Evolutionary conservation across 345 rosid species (phyloP), one percentile per base, ranked within the genome.

Genomic region (Acer saccharum): DNA sequence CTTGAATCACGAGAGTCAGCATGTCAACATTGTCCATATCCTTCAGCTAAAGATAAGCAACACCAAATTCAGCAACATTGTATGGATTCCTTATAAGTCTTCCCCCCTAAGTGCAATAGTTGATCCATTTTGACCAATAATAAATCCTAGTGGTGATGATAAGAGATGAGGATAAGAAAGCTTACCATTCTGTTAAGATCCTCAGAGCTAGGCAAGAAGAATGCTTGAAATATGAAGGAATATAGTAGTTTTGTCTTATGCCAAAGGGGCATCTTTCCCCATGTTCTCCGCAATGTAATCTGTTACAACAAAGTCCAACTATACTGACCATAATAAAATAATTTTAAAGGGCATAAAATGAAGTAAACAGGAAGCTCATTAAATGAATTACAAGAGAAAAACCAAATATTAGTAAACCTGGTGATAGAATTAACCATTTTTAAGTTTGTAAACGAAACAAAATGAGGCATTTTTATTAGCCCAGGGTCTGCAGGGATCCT

Each of bases 1-100:
- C 97, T 89, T 93, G 96, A 84, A 94, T 93, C 77, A 97, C 96
- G 73, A 94, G 91, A 77, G 99, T 97, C 85, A 94, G 79, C 98
- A 93, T 93, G 85, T 94, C 99, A 80, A 84, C 88, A 81, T 97
- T 87, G 76, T 94, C 92, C 98, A 97, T 90, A 73, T 91, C 97
- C 84, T 94, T 92, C 80, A 96, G 85, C 99, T 96, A 86, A 68
- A 81, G 77, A 76, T 16, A 72, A 78, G 11, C 64, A 69, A 78
- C 17, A 75, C 7, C 66, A 82, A 63, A 46, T 46, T 71, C 39
- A 77, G 57, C 25, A 77, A 71, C 39, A 70, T 39, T 52, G 69
- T 18, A 69, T 74, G 17, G 50, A 65, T 43, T 12, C 54, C 18
- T 63, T 23, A 32, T 5, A 35, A 57, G 10, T 64, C 50, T 54